Evolutionary conservation across 768 basidiomycete species (phyloP).

Genomic region (Steccherinum ochraceum): DNA sequence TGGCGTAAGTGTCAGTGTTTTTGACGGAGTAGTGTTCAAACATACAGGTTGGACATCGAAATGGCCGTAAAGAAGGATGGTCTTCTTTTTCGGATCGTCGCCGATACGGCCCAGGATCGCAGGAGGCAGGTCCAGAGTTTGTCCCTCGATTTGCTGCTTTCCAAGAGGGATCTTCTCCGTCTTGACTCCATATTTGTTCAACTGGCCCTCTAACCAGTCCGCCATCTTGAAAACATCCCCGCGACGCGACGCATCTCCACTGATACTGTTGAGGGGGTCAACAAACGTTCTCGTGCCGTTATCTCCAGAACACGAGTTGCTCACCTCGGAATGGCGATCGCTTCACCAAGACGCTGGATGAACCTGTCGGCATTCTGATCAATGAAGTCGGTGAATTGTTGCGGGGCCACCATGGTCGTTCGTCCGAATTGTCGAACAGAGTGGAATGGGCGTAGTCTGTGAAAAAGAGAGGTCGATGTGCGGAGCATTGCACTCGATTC

Average conservation of each 20-base stretch:
- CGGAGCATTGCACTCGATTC: too few relatives aligned
- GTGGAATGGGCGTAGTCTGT: too few relatives aligned
- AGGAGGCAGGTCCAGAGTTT: slow-evolving; percentile 66
- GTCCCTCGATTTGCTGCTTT: slow-evolving; percentile 57
- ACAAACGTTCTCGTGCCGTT: slow-evolving; percentile 1
- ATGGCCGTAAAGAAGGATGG: slow-evolving; percentile 83
- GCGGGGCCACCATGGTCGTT: slow-evolving; percentile 28
- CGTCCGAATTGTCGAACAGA: too few relatives aligned
- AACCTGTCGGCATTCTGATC: slow-evolving; percentile 63
- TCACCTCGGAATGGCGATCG: slow-evolving; percentile 74
- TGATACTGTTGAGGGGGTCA: slow-evolving; percentile 35
- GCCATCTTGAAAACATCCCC: slow-evolving; percentile 78
- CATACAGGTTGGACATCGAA: slow-evolving; percentile 86
- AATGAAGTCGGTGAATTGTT: slow-evolving; percentile 38
- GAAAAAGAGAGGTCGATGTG: too few relatives aligned
- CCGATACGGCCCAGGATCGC: slow-evolving; percentile 75
- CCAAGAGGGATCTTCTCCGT: slow-evolving; percentile 70
- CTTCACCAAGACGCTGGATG: slow-evolving; percentile 68
- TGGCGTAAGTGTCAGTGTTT: neutral
- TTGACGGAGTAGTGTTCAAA: slow-evolving; percentile 3
- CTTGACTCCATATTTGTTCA: slow-evolving; percentile 64
- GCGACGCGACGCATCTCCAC: slow-evolving; percentile 61
- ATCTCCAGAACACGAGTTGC: slow-evolving; percentile 4
- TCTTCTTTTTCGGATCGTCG: slow-evolving; percentile 79
- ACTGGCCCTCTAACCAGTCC: slow-evolving; percentile 62